phyloP scores from a whole-genome alignment of 1,284 basidiomycete species.

The Austroboletus niveus region DNA sequence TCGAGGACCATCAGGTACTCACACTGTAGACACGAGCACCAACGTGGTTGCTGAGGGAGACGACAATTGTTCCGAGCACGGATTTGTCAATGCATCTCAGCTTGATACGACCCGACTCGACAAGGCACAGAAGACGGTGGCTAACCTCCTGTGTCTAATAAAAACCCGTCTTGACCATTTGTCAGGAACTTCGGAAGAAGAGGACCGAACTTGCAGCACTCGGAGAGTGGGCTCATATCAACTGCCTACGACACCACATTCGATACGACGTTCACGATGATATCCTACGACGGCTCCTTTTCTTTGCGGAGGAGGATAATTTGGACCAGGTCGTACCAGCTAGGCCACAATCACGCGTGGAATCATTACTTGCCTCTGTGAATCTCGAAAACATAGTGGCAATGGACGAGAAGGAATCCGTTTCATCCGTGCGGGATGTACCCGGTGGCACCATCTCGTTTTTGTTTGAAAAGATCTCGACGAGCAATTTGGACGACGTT shows the following conservation, averaged over 20 bases:
- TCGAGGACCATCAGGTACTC: constrained; percentile 15
- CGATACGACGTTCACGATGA: constrained; percentile 57
- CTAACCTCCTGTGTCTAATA: not conserved
- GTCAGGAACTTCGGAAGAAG: constrained; percentile 69
- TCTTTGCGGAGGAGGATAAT: constrained; percentile 21
- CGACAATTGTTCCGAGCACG: constrained; percentile 36
- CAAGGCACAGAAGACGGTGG: constrained; percentile 55
- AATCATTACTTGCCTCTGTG: constrained; percentile 39
- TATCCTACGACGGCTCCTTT: constrained; percentile 53
- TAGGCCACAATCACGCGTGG: constrained; percentile 31
- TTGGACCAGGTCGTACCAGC: constrained; percentile 1
- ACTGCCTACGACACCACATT: constrained; percentile 53
- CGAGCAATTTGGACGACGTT: constrained; percentile 14
- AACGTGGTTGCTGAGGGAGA: constrained; percentile 21
- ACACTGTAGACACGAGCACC: constrained; percentile 15
- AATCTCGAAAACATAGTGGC: constrained; percentile 45
- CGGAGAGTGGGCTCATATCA: constrained; percentile 87
- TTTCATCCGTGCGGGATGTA: constrained; percentile 42
- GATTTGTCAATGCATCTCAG: constrained; percentile 76
- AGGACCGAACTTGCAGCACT: constrained; percentile 78
- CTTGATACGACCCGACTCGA: constrained; percentile 47
- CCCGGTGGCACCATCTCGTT: constrained; percentile 70
- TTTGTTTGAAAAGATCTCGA: constrained; percentile 59
- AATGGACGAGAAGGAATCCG: constrained; percentile 30
- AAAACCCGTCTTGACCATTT: constrained; percentile 1